phyloP scores from a whole-genome alignment of 371 early-diverging fungal species.

The Globomyces sp. region DNA sequence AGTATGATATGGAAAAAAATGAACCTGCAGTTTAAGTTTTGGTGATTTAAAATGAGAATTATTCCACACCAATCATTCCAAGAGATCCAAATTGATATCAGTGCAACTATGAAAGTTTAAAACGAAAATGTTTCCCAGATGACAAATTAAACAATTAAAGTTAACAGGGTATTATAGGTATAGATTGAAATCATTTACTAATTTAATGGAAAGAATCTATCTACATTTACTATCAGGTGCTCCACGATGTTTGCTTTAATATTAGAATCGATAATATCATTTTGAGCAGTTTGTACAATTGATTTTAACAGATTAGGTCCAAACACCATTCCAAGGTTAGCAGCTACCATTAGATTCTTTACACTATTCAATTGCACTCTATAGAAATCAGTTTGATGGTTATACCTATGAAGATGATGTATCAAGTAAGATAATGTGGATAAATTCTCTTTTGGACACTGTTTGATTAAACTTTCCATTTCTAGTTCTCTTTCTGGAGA shows the following conservation, averaged over 20 bases:
- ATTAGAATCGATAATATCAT: conserved; percentile 78
- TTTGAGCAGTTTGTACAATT: conserved; percentile 48
- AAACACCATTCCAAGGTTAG: conserved; percentile 90
- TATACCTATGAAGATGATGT: conserved; percentile 57
- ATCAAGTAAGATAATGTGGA: conserved; percentile 61
- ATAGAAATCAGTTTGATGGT: conserved; percentile 1
- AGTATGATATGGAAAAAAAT: too few species aligned
- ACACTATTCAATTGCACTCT: conserved; percentile 55
- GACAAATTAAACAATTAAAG: too few species aligned
- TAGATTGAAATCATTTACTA: not conserved
- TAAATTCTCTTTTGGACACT: conserved; percentile 59
- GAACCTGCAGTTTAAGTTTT: too few species aligned
- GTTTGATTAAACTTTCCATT: conserved; percentile 34
- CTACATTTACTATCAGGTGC: conserved; percentile 56
- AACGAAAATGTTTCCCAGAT: too few species aligned
- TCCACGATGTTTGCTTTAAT: conserved; percentile 72
- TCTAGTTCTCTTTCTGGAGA: conserved; percentile 2
- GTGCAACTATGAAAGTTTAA: too few species aligned
- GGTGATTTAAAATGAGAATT: too few species aligned
- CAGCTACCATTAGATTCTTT: conserved; percentile 83
- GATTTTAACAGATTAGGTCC: conserved; percentile 86
- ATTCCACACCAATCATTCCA: too few species aligned
- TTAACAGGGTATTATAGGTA: too few species aligned
- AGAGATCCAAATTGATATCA: too few species aligned
- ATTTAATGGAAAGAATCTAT: conserved; percentile 36